Evolutionary conservation across 2,329 filamentous ascomycete species (phyloP), one percentile per base, ranked within the genome.

Genomic region (Aspergillus sergii): DNA sequence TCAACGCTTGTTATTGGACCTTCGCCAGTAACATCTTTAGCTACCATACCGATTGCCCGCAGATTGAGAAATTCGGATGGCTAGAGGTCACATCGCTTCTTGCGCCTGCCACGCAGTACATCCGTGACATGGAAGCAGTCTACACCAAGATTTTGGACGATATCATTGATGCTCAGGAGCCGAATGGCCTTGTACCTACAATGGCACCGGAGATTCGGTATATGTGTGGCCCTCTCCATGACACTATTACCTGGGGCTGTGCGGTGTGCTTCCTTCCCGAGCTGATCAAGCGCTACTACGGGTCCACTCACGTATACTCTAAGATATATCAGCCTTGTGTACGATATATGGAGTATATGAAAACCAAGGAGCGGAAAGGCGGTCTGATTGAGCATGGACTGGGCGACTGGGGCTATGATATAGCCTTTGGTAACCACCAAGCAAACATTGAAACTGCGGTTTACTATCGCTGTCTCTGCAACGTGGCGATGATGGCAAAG

Each of bases 1-100:
- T 71, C 11, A 80, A 79, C 26, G 80, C 80, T 41, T 80, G 78
- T 48, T 78, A 82, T 61, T 83, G 80, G 80, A 78, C 79, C 1
- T 82, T 82, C 55, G 74, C 72, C 45, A 76, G 73, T 53, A 81
- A 81, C 64, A 71, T 81, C 19, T 81, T 80, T 64, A 81, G 78
- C 59, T 83, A 83, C 67, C 81, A 83, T 63, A 83, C 81, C 2
- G 81, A 83, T 65, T 82, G 80, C 60, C 79, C 79, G 7, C 79
- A 81, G 64, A 80, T 82, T 39, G 79, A 83, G 66, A 83, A 83
- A 62, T 83, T 83, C 48, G 81, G 79, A 0, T 83, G 81, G 81
- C 75, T 82, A 0, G 81, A 83, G 67, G 81, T 83, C 7, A 81
- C 81, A 1, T 78, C 80, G 58, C 71, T 83, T 12, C 79, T 83